Evolutionary conservation across 805 yeast species (phyloP).

Genomic region (Kodamaea leandrae): DNA sequence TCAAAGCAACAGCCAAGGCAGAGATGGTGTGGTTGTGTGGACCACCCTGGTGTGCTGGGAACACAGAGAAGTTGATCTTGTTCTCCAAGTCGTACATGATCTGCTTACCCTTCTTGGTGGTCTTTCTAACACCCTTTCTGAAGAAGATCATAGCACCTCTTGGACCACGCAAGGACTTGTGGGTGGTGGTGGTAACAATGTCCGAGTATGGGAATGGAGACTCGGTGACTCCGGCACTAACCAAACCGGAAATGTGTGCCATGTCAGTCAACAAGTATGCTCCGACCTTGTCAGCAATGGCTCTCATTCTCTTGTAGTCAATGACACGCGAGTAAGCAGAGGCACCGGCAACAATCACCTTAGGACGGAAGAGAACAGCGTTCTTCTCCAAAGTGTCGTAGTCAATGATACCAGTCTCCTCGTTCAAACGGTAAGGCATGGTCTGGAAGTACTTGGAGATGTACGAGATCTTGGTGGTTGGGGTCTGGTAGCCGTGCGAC

Average conservation of each 20-base stretch:
- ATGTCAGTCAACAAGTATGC: conserved; percentile 95
- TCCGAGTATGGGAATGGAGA: conserved; percentile 97
- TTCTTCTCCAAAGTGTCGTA: conserved; percentile 92
- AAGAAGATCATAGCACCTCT: conserved; percentile 99
- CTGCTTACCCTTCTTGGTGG: conserved; percentile 91
- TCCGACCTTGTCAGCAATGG: conserved; percentile 95
- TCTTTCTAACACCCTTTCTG: conserved; percentile 91
- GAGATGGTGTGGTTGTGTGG: conserved; percentile 99
- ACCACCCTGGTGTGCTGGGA: conserved; percentile 99
- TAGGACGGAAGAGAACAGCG: conserved; percentile 91
- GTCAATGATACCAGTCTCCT: conserved; percentile 91
- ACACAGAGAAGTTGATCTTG: conserved; percentile 95
- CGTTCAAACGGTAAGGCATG: conserved; percentile 95
- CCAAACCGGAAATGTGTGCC: conserved; percentile 97
- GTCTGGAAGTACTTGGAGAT: conserved; percentile 97
- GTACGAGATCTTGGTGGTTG: conserved; percentile 87
- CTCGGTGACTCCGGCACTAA: conserved; percentile 93
- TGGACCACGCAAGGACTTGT: conserved; percentile 98
- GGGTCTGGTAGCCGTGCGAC: conserved; percentile 98
- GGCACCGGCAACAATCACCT: conserved; percentile 95
- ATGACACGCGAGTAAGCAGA: conserved; percentile 96
- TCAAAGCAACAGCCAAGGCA: conserved; percentile 94
- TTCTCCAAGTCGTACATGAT: conserved; percentile 86
- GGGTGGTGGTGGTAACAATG: conserved; percentile 97
- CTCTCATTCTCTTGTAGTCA: conserved; percentile 94